Evolutionary conservation across 805 yeast species (phyloP), one percentile per base, ranked within the genome.

Genomic region (Myxozyma mucilagina): DNA sequence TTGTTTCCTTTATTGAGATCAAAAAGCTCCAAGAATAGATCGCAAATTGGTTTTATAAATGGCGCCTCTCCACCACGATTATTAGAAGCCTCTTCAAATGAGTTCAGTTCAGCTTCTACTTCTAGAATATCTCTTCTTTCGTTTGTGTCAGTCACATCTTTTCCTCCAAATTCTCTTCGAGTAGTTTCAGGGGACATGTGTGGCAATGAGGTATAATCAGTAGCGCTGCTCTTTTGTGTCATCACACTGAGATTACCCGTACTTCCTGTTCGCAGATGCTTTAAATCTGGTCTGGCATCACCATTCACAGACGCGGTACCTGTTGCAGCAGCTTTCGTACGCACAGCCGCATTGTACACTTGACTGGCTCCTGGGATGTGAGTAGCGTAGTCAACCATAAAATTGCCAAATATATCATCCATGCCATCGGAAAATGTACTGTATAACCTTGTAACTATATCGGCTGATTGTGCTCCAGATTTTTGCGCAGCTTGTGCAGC

Each of bases 21-120:
- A 73, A 92, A 92, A 1, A 90, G 69, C 0, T 87, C 78, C 18
- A 89, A 80, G 54, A 91, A 80, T 10, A 90, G 71, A 64, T 90
- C 96, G 65, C 93, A 86, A 2, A 92, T 85, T 0, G 97, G 96
- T 69, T 85, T 87, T 13, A 90, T 87, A 73, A 89, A 89, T 0
- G 87, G 79, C 32, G 71, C 75, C 42, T 71, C 70, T n/a, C 67
- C 66, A 32, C 67, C 71, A 32, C 56, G 29, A 24, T 24, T 51
- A 38, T 42, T 60, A 35, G 58, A 10, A 14, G 49, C 63, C n/a
- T 79, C 82, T 56, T 82, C 86, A 67, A 78, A 82, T 49, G 76
- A 79, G 51, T 78, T 80, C 65, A 85, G 73, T 64, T 84, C 89
- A 45, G 75, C 69, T 44, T 67, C 69, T 14, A 65, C 66, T 49